phyloP scores from a whole-genome alignment of 306 rosid species.

The Glycine latifolia region DNA sequence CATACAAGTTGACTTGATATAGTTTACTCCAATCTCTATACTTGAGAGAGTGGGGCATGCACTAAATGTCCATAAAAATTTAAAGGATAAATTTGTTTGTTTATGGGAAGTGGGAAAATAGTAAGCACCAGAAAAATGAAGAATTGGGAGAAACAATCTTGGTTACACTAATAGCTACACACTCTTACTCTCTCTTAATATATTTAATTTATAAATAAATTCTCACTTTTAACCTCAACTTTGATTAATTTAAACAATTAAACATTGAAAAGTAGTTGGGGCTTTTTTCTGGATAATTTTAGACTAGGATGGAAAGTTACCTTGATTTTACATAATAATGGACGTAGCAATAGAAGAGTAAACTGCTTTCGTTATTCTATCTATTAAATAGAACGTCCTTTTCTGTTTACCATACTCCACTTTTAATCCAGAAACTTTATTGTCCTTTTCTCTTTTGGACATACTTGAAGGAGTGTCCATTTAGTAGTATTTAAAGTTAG shows the following conservation, averaged over 20 bases:
- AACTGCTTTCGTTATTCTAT: not conserved
- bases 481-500: constrained; percentile 3
- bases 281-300: no score
- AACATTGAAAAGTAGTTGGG: not conserved
- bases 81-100: not conserved
- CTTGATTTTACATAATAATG: no score
- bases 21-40: not conserved
- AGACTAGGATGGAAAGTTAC: no score
- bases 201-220: not conserved
- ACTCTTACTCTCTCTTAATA: not conserved
- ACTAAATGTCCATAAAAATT: not conserved
- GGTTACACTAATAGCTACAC: not conserved
- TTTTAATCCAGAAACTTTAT: constrained; percentile 3
- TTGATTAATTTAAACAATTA: not conserved
- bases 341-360: no score
- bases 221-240: not conserved
- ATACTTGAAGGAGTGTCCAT: constrained; percentile 8
- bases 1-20: constrained; percentile 1
- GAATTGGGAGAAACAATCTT: constrained; percentile 10
- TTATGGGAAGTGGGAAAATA: constrained; percentile 7
- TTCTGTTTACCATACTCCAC: constrained; percentile 23
- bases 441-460: not conserved
- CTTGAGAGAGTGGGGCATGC: not conserved
- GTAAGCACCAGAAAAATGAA: not conserved
- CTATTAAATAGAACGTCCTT: not conserved